These are phyloP conservation scores for Scedosporium minutisporum DNA, from an alignment of 2,329 filamentous ascomycete genomes.

Conservation along the genomic window DNA sequence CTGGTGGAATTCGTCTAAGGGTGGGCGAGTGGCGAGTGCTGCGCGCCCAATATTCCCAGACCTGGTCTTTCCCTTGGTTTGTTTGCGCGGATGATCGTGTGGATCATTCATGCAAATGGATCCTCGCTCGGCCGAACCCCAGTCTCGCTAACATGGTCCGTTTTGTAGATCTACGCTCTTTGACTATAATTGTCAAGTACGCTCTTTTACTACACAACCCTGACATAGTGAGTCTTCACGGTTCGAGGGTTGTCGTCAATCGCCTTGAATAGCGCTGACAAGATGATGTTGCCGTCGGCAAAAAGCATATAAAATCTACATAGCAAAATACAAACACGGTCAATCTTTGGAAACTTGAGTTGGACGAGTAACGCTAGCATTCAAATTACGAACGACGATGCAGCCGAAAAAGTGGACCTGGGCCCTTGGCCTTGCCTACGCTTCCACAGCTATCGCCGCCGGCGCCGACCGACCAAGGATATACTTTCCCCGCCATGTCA, in stretches of 20 bases:
- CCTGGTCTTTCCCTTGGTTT: background rate
- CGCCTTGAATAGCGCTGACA: background rate
- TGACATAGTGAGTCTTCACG: constrained; percentile 26
- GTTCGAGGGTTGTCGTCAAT: constrained; percentile 7
- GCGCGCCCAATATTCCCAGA: background rate
- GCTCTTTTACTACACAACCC: constrained; percentile 37
- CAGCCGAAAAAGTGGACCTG: constrained; percentile 35
- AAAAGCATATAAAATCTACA: background rate
- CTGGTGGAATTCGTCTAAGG: background rate
- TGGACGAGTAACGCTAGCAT: constrained; percentile 1
- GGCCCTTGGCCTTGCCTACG: constrained; percentile 38
- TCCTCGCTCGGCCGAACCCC: constrained; percentile 12
- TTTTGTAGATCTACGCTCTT: constrained; percentile 3
- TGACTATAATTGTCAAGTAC: constrained; percentile 38
- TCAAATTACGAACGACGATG: constrained; percentile 29
- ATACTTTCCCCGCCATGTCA: constrained; percentile 49
- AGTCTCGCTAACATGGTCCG: constrained; percentile 42
- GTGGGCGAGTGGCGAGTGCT: background rate
- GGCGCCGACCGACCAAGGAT: constrained; percentile 36
- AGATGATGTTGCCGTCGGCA: background rate
- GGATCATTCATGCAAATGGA: constrained; percentile 19
- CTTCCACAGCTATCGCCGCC: constrained; percentile 34
- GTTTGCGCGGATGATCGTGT: constrained; percentile 16
- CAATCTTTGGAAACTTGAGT: constrained; percentile 10
- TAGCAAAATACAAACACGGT: background rate